Evolutionary conservation across 2,329 filamentous ascomycete genomes (phyloP), one percentile per base, ranked within the genome.

Genomic region (Bipolaris oryzae): DNA sequence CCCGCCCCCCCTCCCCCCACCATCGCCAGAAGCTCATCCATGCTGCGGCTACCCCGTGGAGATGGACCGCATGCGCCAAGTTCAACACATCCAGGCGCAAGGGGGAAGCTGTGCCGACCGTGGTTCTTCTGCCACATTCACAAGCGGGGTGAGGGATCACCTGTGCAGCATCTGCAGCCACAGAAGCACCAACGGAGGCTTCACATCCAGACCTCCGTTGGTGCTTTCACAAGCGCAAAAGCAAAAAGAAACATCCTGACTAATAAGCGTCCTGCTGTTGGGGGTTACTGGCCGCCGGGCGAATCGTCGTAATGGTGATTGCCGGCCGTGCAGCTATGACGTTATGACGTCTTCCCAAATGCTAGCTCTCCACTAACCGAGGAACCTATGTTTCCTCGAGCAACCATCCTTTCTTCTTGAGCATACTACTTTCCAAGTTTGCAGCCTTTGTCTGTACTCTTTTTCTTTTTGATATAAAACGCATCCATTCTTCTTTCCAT

Each of bases 301-400:
- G 45, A 56, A 45, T 59, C 38, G 49, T 50, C 46, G 53, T 60
- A 57, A 57, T 60, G 46, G 41, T 50, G 46, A 60, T 53, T 50
- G 45, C 54, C 42, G 49, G 31, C 47, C 16, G 45, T 39, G 46
- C 34, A 55, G 41, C 23, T 35, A 50, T 55, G 45, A 55, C 46
- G 52, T 55, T 33, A 55, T 58, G 55, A 58, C 58, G 52, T 56
- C 15, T 48, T n/a, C 23, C 41, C 21, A 23, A 34, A 54, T 23
- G 50, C 55, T 57, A 57, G 50, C 42, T 41, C 21, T 38, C 50
- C 18, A 44, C 50, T 57, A 57, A 38, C 55, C 55, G 55, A 57
- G 50, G 55, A 57, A 57, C 55, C 38, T 49, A 25, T 57, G 55
- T 45, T 49, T 57, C 49, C 55, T 44, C 44, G n/a, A 57, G 44